Evolutionary conservation across 176 grass and related monocot species (phyloP), one percentile per base, ranked within the genome.

Genomic region (Bolboschoenus planiculmis): DNA sequence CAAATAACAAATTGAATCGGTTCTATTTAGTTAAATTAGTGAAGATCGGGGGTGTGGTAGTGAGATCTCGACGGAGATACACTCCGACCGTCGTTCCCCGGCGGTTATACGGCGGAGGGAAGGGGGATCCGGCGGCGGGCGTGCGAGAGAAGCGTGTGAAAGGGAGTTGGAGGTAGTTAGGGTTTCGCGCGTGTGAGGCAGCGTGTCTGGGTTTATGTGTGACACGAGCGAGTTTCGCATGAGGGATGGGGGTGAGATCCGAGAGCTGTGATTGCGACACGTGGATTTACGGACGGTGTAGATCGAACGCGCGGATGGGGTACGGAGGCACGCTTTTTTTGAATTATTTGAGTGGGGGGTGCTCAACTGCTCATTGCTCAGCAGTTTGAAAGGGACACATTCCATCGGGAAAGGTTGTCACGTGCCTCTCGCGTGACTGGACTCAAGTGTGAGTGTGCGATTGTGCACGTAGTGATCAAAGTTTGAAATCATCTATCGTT

Each of bases 131-230:
- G 73, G 71, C 62, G 61, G 64, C 33, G 39, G 14, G 83, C 78
- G 83, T 84, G 81, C 43, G 87, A 51, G 72, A 15, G 29, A 18
- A 23, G 18, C 54, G 34, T 53, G 51, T 3, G 18, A 23, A 62
- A 26, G 40, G 30, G 24, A 23, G 21, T 50, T 44, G 8, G 20
- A 4, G 18, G 36, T 4, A 10, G 84, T 84, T 89, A 90, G 85
- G 87, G 89, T 88, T 94, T 74, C 72, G 78, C 87, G 81, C 91
- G 71, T 85, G 91, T 84, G 88, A 80, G 78, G 79, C 43, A 48
- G 5, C 83, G 37, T 80, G 30, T 81, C 81, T 66, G 42, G 59
- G 78, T 89, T 87, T 97, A 90, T 87, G 89, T 79, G 66, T 84
- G 80, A 87, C 89, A 88, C 91, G 86, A 56, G 63, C 67, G 88